Base-by-base conservation (phyloP, 164 flowering plant species). In the Houttuynia cordata region DNA sequence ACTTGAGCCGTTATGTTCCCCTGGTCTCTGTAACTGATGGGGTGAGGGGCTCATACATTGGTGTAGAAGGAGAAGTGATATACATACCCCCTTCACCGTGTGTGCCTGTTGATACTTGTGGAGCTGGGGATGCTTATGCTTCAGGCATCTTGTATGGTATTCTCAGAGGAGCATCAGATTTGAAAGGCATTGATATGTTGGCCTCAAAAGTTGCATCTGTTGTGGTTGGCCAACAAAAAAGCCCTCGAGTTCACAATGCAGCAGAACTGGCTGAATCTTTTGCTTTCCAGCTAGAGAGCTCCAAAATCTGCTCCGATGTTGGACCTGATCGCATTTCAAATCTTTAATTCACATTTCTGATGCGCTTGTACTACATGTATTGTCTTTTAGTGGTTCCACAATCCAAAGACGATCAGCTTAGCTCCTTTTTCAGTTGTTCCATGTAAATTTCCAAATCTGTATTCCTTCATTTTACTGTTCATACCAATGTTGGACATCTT, bases 121-220 rank as follows among this genome's bases (percentile, higher is more conserved):
- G 98, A 8, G 98, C 98, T 21, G 98, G 98, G 3, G 98, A 93
- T 75, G 96, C 97, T 22, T 93, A 93, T 65, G 98, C 98, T 12
- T 83, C 97, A 9, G 98, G 98, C 54, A 77, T 93, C 57, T 60
- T 93, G 52, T 93, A 87, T 45, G 83, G 94, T 55, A 68, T 93
- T 61, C 69, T 87, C 40, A 70, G 80, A 13, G 96, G 97, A 2
- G 80, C 70, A 2, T 82, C 88, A 8, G 91, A 93, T 71, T 63
- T 86, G 65, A 86, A 80, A 71, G 83, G 83, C 22, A 83, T 93
- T 80, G 97, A 97, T 40, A 30, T 77, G 17, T 67, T 89, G 54
- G 98, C 97, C 3, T 76, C 98, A 59, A 83, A 75, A 73, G 85
- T 86, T 58, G 97, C 97, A 49, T 77, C 98, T 5, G 79, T 84